Conservation (phyloP, 148 eudicot genomes). For the Arbutus unedo region DNA sequence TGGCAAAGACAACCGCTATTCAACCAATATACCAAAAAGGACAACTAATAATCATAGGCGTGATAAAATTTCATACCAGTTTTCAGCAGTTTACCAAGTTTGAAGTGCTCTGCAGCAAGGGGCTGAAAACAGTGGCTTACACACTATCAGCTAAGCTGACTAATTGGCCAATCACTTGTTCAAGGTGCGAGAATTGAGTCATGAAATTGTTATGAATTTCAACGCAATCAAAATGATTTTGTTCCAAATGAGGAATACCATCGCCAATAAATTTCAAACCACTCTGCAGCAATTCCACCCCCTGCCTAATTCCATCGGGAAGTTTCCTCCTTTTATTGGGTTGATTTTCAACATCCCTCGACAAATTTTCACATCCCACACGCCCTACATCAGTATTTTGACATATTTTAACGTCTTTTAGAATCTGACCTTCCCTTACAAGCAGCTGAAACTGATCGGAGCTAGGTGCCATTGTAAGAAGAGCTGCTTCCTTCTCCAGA, state of each 20-base stretch:
- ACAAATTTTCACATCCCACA: constrained; percentile 34
- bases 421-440: constrained; percentile 46
- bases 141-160: constrained; percentile 44
- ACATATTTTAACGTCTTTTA: constrained; percentile 38
- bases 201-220: constrained; percentile 51
- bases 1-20: neutral
- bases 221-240: constrained; percentile 32
- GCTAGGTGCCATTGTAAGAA: constrained; percentile 30
- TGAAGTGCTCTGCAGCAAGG: neutral
- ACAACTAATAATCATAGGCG: neutral
- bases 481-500: constrained; percentile 70
- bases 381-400: constrained; percentile 13
- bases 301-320: constrained; percentile 60
- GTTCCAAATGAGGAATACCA: constrained; percentile 57
- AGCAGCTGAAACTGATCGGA: constrained; percentile 50
- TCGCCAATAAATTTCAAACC: constrained; percentile 72
- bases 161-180: constrained; percentile 51
- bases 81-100: neutral
- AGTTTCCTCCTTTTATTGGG: constrained; percentile 55
- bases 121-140: constrained; percentile 23
- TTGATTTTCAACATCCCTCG: constrained; percentile 33
- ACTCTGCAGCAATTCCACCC: constrained; percentile 69
- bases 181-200: constrained; percentile 58
- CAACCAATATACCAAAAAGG: neutral
- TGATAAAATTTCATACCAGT: neutral